Evolutionary conservation across 2,329 filamentous ascomycete genomes (phyloP), one percentile per base, ranked within the genome.

Genomic region (Neodidymelliopsis sp.): DNA sequence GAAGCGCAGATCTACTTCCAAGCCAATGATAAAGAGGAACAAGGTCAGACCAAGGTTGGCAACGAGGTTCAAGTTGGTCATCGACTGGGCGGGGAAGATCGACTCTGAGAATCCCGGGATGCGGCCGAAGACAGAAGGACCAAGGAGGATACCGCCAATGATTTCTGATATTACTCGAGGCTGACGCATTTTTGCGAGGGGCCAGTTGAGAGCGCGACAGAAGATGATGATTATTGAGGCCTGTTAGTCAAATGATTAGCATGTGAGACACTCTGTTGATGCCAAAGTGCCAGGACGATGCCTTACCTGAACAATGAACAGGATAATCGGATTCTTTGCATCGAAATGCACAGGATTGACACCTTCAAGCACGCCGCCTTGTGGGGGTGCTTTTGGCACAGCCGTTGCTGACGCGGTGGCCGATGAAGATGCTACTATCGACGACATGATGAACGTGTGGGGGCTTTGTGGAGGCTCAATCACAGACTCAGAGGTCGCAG

Each of bases 91-190:
- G 0, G 91, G 91, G 65, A 96, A 96, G 57, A 96, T 93, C 56
- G 87, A 79, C 2, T 78, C 74, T 39, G 84, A 79, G 75, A 96
- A 96, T 28, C 86, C 85, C 1, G 90, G 90, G 16, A 96, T 91
- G 41, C 88, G 85, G 65, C 91, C 91, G 84, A 96, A 88, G 16
- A 95, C 88, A 0, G 91, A 94, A 1, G 91, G 91, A 3, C 91
- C 91, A 1, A 96, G 81, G 27, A 96, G 73, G 65, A 94, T 90
- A 42, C 89, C 90, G n/a, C 88, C 89, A 45, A 93, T 84, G 49
- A 94, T 89, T 74, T 94, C 90, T 38, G 89, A 87, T 62, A 94
- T 92, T 59, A 94, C 90, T 35, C 88, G 84, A 55, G 90, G 90
- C 67, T 94, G 90, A 46, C 88, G 85, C 38, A 94, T 79, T 63